Evolutionary conservation across 225 moss, liverwort and hornwort genomes (phyloP).

Genomic region (Sphagnum contortum): DNA sequence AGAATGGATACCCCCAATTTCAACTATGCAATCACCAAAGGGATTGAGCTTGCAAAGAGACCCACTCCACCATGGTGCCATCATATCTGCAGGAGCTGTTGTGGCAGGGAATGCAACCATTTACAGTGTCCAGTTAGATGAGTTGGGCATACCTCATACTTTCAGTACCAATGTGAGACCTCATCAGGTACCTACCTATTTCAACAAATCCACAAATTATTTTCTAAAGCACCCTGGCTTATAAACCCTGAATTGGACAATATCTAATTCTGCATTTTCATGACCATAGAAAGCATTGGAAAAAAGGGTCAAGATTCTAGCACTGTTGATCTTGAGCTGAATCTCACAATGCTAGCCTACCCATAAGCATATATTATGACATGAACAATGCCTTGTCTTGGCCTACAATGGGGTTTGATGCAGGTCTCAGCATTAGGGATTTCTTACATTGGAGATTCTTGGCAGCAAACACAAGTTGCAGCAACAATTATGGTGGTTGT

Average conservation of each 20-base stretch:
- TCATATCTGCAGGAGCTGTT: slow-evolving; percentile 57
- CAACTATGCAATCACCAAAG: slow-evolving; percentile 1
- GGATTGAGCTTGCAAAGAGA: not conserved
- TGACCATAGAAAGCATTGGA: not conserved
- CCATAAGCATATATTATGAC: too few relatives aligned
- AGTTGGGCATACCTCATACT: slow-evolving; percentile 48
- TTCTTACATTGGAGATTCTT: slow-evolving; percentile 40
- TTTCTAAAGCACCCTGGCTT: too few relatives aligned
- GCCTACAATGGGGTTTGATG: slow-evolving; percentile 3
- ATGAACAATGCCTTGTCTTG: not conserved
- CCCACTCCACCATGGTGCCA: slow-evolving; percentile 51
- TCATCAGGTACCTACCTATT: slow-evolving; percentile 43
- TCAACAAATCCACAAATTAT: too few relatives aligned
- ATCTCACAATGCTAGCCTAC: too few relatives aligned
- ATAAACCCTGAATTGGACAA: not conserved
- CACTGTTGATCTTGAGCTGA: too few relatives aligned
- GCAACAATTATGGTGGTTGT: slow-evolving; percentile 54
- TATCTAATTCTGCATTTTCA: not conserved
- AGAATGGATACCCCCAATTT: slow-evolving; percentile 58
- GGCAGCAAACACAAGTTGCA: slow-evolving; percentile 13
- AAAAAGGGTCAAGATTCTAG: too few relatives aligned
- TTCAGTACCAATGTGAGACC: slow-evolving; percentile 24
- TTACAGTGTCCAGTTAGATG: slow-evolving; percentile 48
- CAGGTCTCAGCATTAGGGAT: slow-evolving; percentile 84
- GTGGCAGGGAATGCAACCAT: slow-evolving; percentile 45